phyloP scores from a whole-genome alignment of 2,329 filamentous ascomycete genomes.

The Cyphellophora attinorum region DNA sequence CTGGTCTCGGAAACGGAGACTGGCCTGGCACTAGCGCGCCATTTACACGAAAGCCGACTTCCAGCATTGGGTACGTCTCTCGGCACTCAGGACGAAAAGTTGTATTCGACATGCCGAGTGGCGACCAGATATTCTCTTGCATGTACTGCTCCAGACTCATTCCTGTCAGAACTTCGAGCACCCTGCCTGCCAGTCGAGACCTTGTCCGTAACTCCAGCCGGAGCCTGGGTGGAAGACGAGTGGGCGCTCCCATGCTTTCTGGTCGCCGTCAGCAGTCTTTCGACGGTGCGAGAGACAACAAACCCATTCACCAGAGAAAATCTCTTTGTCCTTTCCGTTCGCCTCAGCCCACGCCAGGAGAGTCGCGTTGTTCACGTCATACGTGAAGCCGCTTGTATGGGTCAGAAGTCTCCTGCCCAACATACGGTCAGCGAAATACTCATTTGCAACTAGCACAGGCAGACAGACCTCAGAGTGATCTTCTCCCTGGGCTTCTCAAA shows the following conservation, averaged over 20 bases:
- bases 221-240: constrained; percentile 30
- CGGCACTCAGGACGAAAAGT: background rate
- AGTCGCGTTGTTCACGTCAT: constrained; percentile 10
- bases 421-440: too few species aligned
- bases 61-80: background rate
- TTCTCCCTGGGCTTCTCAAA: constrained; percentile 17
- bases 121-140: constrained; percentile 34
- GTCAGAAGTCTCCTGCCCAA: too few species aligned
- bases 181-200: constrained; percentile 43
- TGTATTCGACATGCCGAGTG: constrained; percentile 31
- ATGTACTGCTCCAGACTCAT: constrained; percentile 34
- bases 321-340: constrained; percentile 1
- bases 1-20: too few species aligned
- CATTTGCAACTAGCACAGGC: too few species aligned
- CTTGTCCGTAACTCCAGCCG: constrained; percentile 41
- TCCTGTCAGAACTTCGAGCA: constrained; percentile 40
- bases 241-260: too few species aligned
- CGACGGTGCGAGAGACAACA: too few species aligned
- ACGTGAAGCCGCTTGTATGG: constrained; percentile 12
- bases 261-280: too few species aligned
- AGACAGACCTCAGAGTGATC: too few species aligned
- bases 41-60: too few species aligned
- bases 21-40: too few species aligned
- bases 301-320: constrained; percentile 3
- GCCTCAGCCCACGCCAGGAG: constrained; percentile 9